These are phyloP conservation scores for Leucogyrophana mollusca DNA, from an alignment of 768 basidiomycete species.

Conservation along the genomic window DNA sequence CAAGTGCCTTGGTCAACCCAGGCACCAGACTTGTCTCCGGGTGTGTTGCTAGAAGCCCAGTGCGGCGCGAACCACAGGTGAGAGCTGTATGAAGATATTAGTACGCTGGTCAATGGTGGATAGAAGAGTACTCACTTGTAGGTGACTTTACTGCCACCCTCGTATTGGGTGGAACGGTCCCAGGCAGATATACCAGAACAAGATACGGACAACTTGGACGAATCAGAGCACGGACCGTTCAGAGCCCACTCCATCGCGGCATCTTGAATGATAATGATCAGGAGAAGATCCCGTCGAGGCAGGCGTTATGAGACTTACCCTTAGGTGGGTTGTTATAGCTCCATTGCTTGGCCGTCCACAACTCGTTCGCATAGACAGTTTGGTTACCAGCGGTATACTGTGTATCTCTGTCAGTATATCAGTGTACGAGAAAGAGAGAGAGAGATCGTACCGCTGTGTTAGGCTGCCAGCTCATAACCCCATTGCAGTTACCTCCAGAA, in stretches of 20 bases:
- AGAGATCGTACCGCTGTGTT: conserved; percentile 15
- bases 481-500: neutral
- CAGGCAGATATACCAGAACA: conserved; percentile 20
- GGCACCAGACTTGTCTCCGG: conserved; percentile 23
- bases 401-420: neutral
- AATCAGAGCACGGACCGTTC: too few species aligned
- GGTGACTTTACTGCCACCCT: conserved; percentile 13
- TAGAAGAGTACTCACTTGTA: conserved; percentile 1
- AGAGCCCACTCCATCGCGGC: too few species aligned
- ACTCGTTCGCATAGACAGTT: conserved; percentile 18
- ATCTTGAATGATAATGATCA: too few species aligned
- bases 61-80: conserved; percentile 23
- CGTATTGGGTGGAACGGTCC: conserved; percentile 16
- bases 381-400: conserved; percentile 22
- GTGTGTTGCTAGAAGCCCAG: conserved; percentile 18
- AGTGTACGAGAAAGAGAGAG: accelerated
- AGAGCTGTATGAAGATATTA: neutral
- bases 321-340: conserved; percentile 26
- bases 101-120: too few species aligned
- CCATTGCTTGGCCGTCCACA: conserved; percentile 27
- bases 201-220: too few species aligned
- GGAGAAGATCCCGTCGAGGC: too few species aligned
- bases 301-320: conserved; percentile 2
- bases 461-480: conserved; percentile 18
- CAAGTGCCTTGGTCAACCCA: conserved; percentile 23